Evolutionary conservation across 2,329 filamentous ascomycete species (phyloP).

Genomic region (Herpotrichia juniperi): DNA sequence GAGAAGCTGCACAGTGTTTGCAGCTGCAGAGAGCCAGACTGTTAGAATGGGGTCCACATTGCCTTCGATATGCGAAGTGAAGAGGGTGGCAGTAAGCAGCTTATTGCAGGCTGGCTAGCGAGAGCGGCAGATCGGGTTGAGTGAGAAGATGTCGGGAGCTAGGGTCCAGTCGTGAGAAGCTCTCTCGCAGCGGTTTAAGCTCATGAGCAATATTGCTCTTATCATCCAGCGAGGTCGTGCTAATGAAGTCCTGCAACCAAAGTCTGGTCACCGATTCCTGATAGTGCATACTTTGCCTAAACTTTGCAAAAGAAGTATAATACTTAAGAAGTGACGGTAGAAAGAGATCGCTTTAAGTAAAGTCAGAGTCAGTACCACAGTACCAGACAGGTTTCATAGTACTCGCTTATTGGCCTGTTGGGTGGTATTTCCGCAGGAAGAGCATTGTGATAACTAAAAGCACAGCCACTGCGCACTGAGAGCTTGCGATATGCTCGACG

Average conservation of each 20-base stretch:
- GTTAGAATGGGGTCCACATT: not conserved
- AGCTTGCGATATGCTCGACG: not conserved
- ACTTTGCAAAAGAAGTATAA: not conserved
- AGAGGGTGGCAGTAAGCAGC: constrained; percentile 5
- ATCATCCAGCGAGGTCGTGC: constrained; percentile 9
- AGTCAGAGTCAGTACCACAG: not conserved
- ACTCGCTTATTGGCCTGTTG: constrained; percentile 3
- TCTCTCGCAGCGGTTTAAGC: constrained; percentile 9
- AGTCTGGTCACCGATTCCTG: constrained; percentile 3
- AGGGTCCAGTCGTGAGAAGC: constrained; percentile 6
- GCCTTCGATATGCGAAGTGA: not conserved
- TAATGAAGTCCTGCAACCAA: constrained; percentile 6
- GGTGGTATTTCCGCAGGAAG: constrained; percentile 16
- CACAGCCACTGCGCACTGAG: constrained; percentile 2
- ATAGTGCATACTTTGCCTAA: not conserved
- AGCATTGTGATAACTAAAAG: constrained; percentile 7
- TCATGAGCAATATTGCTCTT: constrained; percentile 14
- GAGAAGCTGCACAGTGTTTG: too few relatives aligned
- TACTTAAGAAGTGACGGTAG: not conserved
- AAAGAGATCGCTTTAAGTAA: not conserved
- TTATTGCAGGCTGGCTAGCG: not conserved
- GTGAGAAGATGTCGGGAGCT: constrained; percentile 1
- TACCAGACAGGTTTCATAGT: constrained; percentile 1
- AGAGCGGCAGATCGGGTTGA: constrained; percentile 5
- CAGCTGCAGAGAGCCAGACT: too few relatives aligned